Conservation (phyloP, 73 alveolate species). For the Tetrahymena malaccensis region DNA sequence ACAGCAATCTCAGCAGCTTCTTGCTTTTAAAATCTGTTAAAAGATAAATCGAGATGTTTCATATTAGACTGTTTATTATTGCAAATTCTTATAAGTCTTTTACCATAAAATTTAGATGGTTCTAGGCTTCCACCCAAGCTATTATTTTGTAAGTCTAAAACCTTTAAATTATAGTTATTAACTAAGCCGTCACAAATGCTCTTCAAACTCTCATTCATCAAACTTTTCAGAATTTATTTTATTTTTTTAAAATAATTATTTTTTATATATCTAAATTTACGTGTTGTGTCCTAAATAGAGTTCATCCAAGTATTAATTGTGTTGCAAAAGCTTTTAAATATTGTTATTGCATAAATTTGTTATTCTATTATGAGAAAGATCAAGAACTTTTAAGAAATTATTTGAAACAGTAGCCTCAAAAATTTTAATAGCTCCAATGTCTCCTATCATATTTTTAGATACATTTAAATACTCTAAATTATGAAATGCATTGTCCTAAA, state of each 20-base stretch:
- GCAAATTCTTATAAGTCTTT: neutral
- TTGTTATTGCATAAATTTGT: neutral
- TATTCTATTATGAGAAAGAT: neutral
- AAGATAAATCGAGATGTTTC: neutral
- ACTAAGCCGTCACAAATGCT: neutral
- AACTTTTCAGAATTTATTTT: neutral
- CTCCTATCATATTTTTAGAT: neutral
- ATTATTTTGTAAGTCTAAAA: neutral
- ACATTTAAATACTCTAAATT: neutral
- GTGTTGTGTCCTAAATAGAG: neutral
- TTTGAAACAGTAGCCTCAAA: neutral
- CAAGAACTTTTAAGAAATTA: neutral
- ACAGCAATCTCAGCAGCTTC: neutral
- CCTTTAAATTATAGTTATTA: neutral
- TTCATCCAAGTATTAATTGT: neutral
- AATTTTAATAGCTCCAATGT: neutral
- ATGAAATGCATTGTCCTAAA: neutral
- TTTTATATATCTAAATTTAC: neutral
- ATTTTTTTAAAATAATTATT: neutral
- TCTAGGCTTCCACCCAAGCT: neutral
- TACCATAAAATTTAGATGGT: neutral
- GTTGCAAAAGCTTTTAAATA: neutral
- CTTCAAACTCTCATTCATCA: neutral
- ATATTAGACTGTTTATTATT: neutral
- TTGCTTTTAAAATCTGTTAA: neutral